Percentiles rank a stretch among this genome's conserved stretches.
Conservation (phyloP, 106 monocot species). For the Vanilla planifolia region DNA sequence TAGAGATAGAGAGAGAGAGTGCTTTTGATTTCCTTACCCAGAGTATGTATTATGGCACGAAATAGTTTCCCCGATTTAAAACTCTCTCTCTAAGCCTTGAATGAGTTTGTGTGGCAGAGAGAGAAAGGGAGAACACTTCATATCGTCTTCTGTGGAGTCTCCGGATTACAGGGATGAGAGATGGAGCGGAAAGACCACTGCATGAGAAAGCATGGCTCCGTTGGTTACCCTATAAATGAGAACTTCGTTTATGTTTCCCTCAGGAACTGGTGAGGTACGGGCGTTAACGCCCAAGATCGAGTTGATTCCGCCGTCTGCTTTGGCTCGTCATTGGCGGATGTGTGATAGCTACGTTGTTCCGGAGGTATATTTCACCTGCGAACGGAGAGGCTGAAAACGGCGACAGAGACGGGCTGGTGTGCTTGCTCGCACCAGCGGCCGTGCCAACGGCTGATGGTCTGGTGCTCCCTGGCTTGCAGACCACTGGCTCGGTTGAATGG, state of each 20-base stretch:
- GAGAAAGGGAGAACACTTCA: neutral
- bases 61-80: neutral
- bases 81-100: neutral
- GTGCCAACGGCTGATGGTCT: no score
- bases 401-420: no score
- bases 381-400: neutral
- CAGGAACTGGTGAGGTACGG: neutral
- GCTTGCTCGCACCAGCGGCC: no score
- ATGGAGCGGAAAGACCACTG: neutral
- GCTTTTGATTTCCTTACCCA: neutral
- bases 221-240: neutral
- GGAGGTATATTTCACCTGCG: neutral
- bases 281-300: neutral
- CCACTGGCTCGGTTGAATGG: no score
- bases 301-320: neutral
- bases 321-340: neutral
- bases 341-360: neutral
- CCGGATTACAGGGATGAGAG: neutral
- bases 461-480: no score
- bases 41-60: neutral
- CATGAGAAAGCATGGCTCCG: neutral
- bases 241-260: neutral
- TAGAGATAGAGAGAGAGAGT: neutral
- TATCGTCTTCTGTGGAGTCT: neutral
- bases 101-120: neutral